phyloP scores from a whole-genome alignment of 1,139 yeast species.

The Suhomyces wounanorum region DNA sequence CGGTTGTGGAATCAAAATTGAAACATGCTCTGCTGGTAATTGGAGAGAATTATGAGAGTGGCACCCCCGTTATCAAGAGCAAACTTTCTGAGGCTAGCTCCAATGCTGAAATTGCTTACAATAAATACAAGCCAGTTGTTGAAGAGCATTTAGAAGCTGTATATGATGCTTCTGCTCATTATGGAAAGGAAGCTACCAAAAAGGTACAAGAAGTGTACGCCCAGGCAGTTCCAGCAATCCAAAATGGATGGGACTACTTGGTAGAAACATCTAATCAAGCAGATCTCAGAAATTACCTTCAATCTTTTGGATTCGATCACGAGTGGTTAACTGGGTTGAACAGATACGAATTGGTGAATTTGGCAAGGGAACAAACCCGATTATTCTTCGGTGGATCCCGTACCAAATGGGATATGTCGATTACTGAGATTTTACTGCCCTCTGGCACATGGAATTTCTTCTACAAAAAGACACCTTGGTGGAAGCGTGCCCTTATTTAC shows the following conservation, averaged over 20 bases:
- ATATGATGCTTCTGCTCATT: constrained; percentile 11
- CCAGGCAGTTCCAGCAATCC: constrained; percentile 6
- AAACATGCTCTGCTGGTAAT: constrained; percentile 1
- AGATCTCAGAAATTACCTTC: constrained; percentile 55
- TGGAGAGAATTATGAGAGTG: constrained; percentile 6
- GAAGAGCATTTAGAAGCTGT: constrained; percentile 4
- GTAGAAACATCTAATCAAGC: constrained; percentile 49
- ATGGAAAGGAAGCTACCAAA: constrained; percentile 6
- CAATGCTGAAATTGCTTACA: constrained; percentile 13
- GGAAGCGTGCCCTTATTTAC: constrained; percentile 1
- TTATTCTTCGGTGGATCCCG: constrained; percentile 22
- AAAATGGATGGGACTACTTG: constrained; percentile 19
- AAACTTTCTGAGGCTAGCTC: constrained; percentile 5
- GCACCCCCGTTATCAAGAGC: constrained; percentile 7
- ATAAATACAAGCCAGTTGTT: constrained; percentile 14
- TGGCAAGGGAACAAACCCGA: constrained; percentile 45
- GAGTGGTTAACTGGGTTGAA: constrained; percentile 34
- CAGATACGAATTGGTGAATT: constrained; percentile 46
- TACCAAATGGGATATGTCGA: constrained; percentile 27
- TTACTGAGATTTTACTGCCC: constrained; percentile 25
- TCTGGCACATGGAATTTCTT: constrained; percentile 10
- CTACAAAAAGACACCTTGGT: not conserved
- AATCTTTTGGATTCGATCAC: constrained; percentile 50
- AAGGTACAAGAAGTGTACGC: constrained; percentile 13
- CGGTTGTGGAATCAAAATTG: constrained; percentile 5